These are phyloP conservation scores for Coemansia sp. DNA, from an alignment of 192 early-diverging fungal species.

Conservation along the genomic window DNA sequence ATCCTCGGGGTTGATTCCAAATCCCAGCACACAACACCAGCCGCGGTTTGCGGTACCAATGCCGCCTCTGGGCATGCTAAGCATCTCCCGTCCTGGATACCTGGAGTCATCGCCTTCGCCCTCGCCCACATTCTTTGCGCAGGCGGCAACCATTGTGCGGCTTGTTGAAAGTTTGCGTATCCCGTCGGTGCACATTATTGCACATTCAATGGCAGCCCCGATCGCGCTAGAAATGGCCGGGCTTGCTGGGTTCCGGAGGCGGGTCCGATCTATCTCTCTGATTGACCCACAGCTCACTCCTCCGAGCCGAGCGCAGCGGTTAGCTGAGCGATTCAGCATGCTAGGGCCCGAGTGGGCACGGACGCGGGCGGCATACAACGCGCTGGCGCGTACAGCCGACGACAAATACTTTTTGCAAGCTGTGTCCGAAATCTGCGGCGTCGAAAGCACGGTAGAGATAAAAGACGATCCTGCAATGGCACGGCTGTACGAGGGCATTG, in stretches of 20 bases:
- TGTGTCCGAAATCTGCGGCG: constrained; percentile 40
- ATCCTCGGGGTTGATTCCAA: background rate
- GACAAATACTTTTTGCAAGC: constrained; percentile 40
- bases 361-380: constrained; percentile 51
- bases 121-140: constrained; percentile 31
- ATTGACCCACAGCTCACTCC: constrained; percentile 38
- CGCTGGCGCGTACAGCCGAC: constrained; percentile 35
- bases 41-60: constrained; percentile 23
- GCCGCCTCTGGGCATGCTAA: constrained; percentile 43
- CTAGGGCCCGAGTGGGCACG: constrained; percentile 52
- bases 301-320: constrained; percentile 12
- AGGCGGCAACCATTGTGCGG: constrained; percentile 39
- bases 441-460: constrained; percentile 37
- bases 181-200: constrained; percentile 41
- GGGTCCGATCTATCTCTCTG: constrained; percentile 41
- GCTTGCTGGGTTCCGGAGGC: constrained; percentile 42
- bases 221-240: constrained; percentile 51
- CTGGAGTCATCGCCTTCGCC: constrained; percentile 36
- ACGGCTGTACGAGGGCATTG: constrained; percentile 48
- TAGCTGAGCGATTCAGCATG: constrained; percentile 19
- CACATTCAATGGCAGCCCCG: constrained; percentile 40
- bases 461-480: constrained; percentile 44
- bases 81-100: constrained; percentile 51
- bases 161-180: constrained; percentile 47
- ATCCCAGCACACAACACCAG: background rate